These are phyloP conservation scores for Tolypocladium tropicale DNA, from an alignment of 2,329 filamentous ascomycete genomes.

Conservation along the genomic window DNA sequence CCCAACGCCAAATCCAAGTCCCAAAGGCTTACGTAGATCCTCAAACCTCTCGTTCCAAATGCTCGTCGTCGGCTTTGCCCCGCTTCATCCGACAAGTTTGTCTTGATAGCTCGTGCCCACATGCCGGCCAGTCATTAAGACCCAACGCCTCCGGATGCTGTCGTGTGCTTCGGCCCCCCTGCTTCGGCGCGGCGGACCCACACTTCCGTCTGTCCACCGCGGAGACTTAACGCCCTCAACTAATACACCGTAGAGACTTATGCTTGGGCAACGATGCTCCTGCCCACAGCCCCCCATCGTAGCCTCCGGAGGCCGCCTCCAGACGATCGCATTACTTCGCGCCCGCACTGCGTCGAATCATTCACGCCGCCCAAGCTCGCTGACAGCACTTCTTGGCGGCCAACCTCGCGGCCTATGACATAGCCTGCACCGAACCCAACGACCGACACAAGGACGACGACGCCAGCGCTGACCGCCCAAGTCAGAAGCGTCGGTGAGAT, in stretches of 20 bases:
- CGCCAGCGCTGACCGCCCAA: slow-evolving; percentile 56
- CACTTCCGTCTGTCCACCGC: neutral
- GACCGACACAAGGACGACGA: slow-evolving; percentile 57
- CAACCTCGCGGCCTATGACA: slow-evolving; percentile 56
- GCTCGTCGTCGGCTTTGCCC: neutral
- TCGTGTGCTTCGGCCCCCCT: neutral
- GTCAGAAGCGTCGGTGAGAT: slow-evolving; percentile 52
- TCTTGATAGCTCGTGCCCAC: neutral
- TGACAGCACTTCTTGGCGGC: slow-evolving; percentile 46
- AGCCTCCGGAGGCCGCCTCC: slow-evolving; percentile 41
- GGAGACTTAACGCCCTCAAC: too few relatives aligned
- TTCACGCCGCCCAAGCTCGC: slow-evolving; percentile 32
- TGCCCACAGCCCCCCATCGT: slow-evolving; percentile 42
- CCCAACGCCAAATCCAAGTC: neutral
- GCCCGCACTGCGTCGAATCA: slow-evolving; percentile 37
- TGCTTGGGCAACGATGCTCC: slow-evolving; percentile 35
- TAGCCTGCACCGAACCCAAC: slow-evolving; percentile 61
- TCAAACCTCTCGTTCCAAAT: neutral
- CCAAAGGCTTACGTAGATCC: neutral
- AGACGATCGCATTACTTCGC: slow-evolving; percentile 42
- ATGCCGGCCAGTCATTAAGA: neutral
- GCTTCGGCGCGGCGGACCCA: neutral
- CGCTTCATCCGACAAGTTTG: neutral
- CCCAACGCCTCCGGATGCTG: neutral
- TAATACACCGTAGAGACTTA: too few relatives aligned